Conservation (phyloP, 106 monocot genomes). For the Dendrobium nobile region DNA sequence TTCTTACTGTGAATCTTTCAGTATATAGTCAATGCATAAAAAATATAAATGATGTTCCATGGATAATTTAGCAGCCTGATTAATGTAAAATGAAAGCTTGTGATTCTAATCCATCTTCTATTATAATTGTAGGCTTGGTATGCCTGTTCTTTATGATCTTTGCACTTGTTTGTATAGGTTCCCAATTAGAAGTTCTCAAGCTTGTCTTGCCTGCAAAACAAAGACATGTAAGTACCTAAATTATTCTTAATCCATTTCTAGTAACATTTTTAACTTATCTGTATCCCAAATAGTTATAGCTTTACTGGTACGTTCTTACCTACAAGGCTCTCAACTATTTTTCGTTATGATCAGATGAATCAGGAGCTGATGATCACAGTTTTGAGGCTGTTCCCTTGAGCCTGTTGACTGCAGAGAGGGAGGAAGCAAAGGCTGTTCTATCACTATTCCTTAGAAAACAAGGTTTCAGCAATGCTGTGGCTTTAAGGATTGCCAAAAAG, state of each 20-base stretch:
- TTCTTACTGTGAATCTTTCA: neutral
- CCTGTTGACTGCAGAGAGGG: conserved; percentile 76
- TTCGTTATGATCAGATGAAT: conserved; percentile 32
- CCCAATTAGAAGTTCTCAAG: conserved; percentile 16
- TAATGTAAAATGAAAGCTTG: neutral
- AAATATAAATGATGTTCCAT: neutral
- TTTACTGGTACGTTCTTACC: no score
- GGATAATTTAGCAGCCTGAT: neutral
- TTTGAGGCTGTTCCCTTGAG: conserved; percentile 48
- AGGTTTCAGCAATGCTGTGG: conserved; percentile 74
- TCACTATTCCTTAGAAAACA: conserved; percentile 77
- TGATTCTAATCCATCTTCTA: neutral
- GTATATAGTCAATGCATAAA: neutral
- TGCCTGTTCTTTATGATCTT: neutral
- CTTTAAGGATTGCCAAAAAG: conserved; percentile 79
- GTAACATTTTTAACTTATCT: neutral
- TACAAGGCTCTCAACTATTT: neutral
- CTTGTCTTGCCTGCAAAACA: conserved; percentile 31
- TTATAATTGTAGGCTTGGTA: neutral
- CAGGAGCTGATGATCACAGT: conserved; percentile 14
- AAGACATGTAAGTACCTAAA: conserved; percentile 32
- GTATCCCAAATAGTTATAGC: no score
- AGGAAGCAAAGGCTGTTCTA: conserved; percentile 91
- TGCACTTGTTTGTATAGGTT: conserved; percentile 16
- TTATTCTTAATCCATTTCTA: neutral